A percentile compares a stretch with the other conserved stretches of the same genome.
Conservation (phyloP, 441 rosid species). For the Metrosideros polymorpha region DNA sequence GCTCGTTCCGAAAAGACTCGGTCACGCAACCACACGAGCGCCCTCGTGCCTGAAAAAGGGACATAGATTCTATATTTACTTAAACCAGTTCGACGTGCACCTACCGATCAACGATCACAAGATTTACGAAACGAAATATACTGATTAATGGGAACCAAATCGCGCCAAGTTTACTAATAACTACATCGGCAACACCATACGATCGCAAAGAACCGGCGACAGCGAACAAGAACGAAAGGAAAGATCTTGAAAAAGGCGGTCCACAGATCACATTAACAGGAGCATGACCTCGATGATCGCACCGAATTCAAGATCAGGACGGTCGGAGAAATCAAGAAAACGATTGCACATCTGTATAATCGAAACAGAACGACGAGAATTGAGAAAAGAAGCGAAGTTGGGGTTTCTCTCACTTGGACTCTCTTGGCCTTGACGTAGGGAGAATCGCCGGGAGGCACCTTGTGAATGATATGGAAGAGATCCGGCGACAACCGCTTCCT, state of each 20-base stretch:
- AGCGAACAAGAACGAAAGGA: not conserved
- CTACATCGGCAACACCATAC: not conserved
- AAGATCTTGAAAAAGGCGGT: not conserved
- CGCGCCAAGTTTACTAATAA: not conserved
- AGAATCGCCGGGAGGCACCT: constrained; percentile 71
- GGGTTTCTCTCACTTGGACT: constrained; percentile 44
- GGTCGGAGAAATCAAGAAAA: not conserved
- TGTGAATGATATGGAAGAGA: constrained; percentile 54
- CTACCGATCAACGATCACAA: not conserved
- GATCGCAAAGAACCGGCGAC: not conserved
- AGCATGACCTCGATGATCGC: rapidly evolving
- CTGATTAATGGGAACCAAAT: not conserved
- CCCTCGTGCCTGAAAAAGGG: not conserved
- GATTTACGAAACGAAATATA: not conserved
- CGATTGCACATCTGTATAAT: not conserved
- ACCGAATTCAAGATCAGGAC: not conserved
- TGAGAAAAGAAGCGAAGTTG: not conserved
- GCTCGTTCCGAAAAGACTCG: not conserved
- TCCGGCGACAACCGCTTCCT: constrained; percentile 17
- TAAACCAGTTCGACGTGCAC: not conserved
- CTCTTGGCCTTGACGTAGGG: constrained; percentile 84
- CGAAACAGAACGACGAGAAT: not conserved
- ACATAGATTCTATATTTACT: not conserved
- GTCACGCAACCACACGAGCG: not conserved
- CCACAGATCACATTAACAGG: not conserved